These are phyloP conservation scores for Aspergillus transmontanensis DNA, from an alignment of 2,329 filamentous ascomycete genomes.

Conservation along the genomic window DNA sequence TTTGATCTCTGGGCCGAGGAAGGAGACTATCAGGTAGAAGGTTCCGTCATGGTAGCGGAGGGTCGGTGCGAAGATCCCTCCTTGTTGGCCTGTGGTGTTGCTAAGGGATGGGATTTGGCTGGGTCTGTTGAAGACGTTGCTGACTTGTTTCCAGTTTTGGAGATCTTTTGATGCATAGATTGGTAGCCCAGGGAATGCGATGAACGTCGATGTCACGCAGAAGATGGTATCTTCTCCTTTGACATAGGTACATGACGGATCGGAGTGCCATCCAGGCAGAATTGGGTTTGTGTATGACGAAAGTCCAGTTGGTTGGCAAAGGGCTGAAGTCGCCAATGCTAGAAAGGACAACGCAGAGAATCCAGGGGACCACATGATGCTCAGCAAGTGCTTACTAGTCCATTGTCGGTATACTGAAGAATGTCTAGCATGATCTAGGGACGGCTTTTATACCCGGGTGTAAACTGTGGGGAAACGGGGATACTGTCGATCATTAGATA, in stretches of 20 bases:
- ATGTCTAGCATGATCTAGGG: not conserved
- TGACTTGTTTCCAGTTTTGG: not conserved
- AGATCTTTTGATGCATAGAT: conserved; percentile 50
- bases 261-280: conserved; percentile 48
- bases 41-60: conserved; percentile 43
- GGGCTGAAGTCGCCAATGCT: not conserved
- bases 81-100: conserved; percentile 13
- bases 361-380: not conserved
- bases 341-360: not conserved
- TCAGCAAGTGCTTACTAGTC: not conserved
- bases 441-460: not conserved
- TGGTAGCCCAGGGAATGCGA: conserved; percentile 49
- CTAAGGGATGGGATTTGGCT: conserved; percentile 39
- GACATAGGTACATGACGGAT: conserved; percentile 49
- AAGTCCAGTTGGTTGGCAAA: not conserved
- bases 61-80: conserved; percentile 46
- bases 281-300: conserved; percentile 9
- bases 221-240: conserved; percentile 31
- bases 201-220: conserved; percentile 50
- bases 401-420: not conserved
- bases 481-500: not conserved
- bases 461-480: not conserved
- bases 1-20: not conserved
- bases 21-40: conserved; percentile 37
- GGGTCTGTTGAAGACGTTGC: conserved; percentile 25